Conservation (phyloP, 345 rosid genomes). For the Salix arbutifolia region DNA sequence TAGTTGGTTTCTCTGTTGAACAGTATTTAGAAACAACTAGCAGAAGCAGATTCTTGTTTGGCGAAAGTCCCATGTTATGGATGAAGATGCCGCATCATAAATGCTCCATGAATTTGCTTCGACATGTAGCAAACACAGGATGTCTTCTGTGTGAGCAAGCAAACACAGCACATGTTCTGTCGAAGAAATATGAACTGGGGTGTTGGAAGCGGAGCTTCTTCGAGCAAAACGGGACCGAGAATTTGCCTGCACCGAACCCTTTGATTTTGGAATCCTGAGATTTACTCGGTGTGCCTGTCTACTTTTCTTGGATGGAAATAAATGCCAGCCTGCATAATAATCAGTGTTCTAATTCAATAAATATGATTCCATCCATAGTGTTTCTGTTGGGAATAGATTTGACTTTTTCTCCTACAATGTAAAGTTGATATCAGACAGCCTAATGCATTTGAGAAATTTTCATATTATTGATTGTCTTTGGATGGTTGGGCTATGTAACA, state of each 20-base stretch:
- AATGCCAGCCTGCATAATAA: background rate
- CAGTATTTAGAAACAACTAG: background rate
- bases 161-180: background rate
- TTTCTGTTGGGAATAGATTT: background rate
- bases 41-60: background rate
- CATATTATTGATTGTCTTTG: background rate
- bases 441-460: background rate
- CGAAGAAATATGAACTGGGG: background rate
- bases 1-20: background rate
- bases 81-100: background rate
- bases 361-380: background rate
- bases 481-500: background rate
- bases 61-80: background rate
- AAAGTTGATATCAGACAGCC: background rate
- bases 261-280: background rate
- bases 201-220: background rate
- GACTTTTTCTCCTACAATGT: background rate
- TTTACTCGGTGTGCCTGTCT: background rate
- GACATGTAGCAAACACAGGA: background rate
- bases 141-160: background rate
- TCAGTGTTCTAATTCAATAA: background rate
- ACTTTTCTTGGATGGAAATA: background rate
- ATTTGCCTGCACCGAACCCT: background rate
- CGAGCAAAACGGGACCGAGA: background rate
- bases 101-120: background rate